A percentile compares a stretch with the other conserved stretches of the same genome.
Evolutionary conservation across 192 early-diverging fungal species (phyloP).

Genomic region (Backusella westeae): DNA sequence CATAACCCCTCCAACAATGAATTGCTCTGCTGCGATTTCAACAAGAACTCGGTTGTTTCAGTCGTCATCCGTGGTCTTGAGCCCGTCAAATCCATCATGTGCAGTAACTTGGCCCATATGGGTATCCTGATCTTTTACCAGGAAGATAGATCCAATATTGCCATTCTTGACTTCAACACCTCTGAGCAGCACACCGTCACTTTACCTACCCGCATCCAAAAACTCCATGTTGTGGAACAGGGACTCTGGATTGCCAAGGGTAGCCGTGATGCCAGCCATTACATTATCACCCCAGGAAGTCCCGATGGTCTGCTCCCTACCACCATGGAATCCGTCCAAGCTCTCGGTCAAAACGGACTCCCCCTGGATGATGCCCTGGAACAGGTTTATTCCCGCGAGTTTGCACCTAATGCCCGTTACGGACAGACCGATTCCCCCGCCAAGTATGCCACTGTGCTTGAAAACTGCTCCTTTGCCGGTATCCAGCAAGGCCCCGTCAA

Average conservation of each 20-base stretch:
- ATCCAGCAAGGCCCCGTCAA: background rate
- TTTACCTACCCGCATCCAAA: constrained; percentile 45
- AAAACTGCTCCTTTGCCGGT: constrained; percentile 15
- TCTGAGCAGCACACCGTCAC: constrained; percentile 46
- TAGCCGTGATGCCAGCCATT: constrained; percentile 36
- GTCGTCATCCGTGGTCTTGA: constrained; percentile 41
- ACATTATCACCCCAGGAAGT: constrained; percentile 32
- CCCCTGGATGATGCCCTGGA: background rate
- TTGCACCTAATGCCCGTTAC: background rate
- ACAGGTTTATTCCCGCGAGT: constrained; percentile 5
- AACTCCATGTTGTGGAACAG: constrained; percentile 42
- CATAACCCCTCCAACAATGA: constrained; percentile 62
- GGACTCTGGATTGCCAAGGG: constrained; percentile 48
- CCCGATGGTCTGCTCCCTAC: background rate
- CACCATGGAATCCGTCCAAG: constrained; percentile 24
- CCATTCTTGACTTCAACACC: constrained; percentile 56
- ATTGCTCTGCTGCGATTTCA: constrained; percentile 53
- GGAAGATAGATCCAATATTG: constrained; percentile 41
- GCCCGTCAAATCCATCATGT: constrained; percentile 45
- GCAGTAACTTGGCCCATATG: constrained; percentile 30
- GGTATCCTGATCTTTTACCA: constrained; percentile 57
- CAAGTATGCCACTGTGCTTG: constrained; percentile 6
- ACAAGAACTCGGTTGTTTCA: constrained; percentile 45
- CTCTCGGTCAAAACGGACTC: constrained; percentile 22
- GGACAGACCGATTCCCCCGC: background rate